phyloP scores from a whole-genome alignment of 2,329 filamentous ascomycete species.

The Claviceps pazoutovae region DNA sequence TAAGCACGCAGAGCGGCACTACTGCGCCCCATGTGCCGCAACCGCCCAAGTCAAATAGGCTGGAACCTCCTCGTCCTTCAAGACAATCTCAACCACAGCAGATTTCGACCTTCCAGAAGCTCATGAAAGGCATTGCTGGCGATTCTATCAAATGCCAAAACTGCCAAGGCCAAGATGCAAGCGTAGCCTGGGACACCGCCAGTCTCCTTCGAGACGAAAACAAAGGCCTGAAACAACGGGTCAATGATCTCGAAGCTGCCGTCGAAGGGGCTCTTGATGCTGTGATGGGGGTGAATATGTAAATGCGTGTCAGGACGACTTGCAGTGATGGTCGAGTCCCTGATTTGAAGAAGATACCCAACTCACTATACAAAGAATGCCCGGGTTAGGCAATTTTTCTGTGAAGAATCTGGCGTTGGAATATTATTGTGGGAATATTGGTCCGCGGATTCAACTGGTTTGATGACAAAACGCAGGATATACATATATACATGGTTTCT shows the following conservation, averaged over 20 bases:
- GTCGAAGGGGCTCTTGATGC: conserved; percentile 47
- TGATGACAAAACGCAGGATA: neutral
- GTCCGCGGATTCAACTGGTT: neutral
- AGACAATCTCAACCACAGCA: conserved; percentile 19
- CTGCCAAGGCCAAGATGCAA: conserved; percentile 43
- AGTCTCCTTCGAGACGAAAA: conserved; percentile 48
- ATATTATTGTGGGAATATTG: neutral
- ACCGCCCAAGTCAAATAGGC: conserved; percentile 12
- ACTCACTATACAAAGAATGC: neutral
- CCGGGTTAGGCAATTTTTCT: neutral
- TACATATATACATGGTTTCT: neutral
- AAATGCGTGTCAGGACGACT: neutral
- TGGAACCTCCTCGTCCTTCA: conserved; percentile 19
- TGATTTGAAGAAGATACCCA: neutral
- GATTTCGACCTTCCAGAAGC: conserved; percentile 26
- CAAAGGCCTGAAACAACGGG: conserved; percentile 42
- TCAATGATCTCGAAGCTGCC: conserved; percentile 43
- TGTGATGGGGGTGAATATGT: conserved; percentile 34
- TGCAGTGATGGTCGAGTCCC: neutral
- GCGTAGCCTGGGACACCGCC: conserved; percentile 53
- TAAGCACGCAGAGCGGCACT: neutral
- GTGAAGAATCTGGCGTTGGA: neutral
- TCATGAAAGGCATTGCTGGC: conserved; percentile 28
- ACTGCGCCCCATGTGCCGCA: conserved; percentile 5
- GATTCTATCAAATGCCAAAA: conserved; percentile 32